Conservation (phyloP, 352 stramenopile species). For the Aphanomyces astaci region DNA sequence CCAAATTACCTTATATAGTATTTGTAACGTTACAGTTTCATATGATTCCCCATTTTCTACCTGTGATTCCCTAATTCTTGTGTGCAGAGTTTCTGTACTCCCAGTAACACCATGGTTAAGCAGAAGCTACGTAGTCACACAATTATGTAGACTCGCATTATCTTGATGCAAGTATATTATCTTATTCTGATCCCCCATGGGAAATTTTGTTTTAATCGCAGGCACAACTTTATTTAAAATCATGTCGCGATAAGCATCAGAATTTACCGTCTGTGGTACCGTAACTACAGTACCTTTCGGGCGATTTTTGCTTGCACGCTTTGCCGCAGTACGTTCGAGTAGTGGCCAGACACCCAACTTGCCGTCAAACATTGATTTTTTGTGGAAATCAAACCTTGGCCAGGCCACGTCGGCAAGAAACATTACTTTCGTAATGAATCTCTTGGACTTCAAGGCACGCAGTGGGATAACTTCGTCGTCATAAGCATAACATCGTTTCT, state of each 20-base stretch:
- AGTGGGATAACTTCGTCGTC: no score
- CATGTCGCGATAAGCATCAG: neutral
- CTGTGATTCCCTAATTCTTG: no score
- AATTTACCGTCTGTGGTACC: neutral
- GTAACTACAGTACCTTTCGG: neutral
- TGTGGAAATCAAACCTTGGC: neutral
- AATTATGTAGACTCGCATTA: neutral
- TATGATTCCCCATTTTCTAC: no score
- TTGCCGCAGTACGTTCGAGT: no score
- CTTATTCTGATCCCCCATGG: no score
- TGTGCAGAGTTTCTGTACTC: no score
- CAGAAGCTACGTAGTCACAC: neutral
- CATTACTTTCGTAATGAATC: slow-evolving; percentile 31
- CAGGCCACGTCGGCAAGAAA: slow-evolving; percentile 24
- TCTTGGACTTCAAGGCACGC: neutral
- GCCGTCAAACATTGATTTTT: neutral
- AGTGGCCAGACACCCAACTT: neutral
- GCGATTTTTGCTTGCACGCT: neutral
- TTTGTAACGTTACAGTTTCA: no score
- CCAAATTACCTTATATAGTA: no score
- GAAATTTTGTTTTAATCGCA: neutral
- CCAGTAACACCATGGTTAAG: neutral
- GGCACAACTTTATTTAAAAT: neutral
- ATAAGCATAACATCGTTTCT: no score
- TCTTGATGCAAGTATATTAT: neutral